Evolutionary conservation across 2,329 filamentous ascomycete genomes (phyloP), one percentile per base, ranked within the genome.

Genomic region (Talaromyces verruculosus): DNA sequence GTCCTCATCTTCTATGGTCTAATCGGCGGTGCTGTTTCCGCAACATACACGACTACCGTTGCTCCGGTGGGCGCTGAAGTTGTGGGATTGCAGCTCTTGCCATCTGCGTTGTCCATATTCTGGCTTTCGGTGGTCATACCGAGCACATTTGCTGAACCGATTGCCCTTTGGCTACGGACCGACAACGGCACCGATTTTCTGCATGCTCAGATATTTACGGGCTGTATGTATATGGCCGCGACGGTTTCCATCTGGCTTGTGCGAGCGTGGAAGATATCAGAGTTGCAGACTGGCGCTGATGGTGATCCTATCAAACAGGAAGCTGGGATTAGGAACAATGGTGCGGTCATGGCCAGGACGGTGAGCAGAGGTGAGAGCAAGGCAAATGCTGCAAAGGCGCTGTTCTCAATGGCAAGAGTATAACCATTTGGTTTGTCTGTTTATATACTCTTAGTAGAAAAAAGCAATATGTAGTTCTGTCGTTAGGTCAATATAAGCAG

Each of bases 1-100:
- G 81, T 88, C 0, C 76, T 89, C 17, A 45, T 58, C 25, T 45
- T 61, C 63, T 67, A 65, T 30, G 65, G 49, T 47, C 55, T 67
- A 22, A 41, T 63, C 22, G 58, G 51, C 6, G 66, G 66, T 19
- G 13, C 55, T 17, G 30, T 65, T 47, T 19, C 39, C 17, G 59
- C 39, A 22, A 61, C 59, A 1, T 51, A 33, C 37, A 49, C 25
- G 17, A 43, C 22, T 2, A 49, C 63, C 10, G 45, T 49, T 19
- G 53, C 53, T n/a, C 53, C 55, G 11, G 53, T 65, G 30, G 35
- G 37, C 25, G 63, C 43, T 25, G 63, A 65, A 13, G 43, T 64
- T 13, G 53, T 64, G 15, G 63, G 63, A 25, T 25, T 64, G 22
- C 37, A 63, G 15, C 51, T 41, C 39, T 39, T 63, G 10, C 61